phyloP scores from a whole-genome alignment of 2,329 filamentous ascomycete species.

The Colletotrichum chrysophilum region DNA sequence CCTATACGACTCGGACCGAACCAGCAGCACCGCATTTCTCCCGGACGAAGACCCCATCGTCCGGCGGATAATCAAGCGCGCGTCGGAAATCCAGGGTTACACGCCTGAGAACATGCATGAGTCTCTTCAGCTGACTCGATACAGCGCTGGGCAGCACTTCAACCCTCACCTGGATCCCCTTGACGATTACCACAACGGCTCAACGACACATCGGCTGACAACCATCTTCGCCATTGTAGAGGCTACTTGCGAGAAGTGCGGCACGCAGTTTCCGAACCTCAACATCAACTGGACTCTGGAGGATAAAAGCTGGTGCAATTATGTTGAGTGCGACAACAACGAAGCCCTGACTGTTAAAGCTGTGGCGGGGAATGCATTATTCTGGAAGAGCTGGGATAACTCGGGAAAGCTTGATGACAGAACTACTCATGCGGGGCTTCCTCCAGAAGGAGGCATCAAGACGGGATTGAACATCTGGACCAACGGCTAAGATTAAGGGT shows the following conservation, averaged over 20 bases:
- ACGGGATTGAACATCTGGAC: constrained; percentile 6
- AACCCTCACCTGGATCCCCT: neutral
- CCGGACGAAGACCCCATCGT: neutral
- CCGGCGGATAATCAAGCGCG: neutral
- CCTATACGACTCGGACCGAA: neutral
- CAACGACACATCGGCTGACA: neutral
- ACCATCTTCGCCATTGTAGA: neutral
- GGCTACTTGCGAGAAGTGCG: neutral
- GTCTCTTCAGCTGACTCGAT: neutral
- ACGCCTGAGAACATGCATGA: neutral
- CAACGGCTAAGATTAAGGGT: neutral
- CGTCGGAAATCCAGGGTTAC: neutral
- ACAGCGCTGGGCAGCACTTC: neutral
- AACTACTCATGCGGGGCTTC: neutral
- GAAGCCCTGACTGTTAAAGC: neutral
- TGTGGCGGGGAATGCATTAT: neutral
- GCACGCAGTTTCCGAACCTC: neutral
- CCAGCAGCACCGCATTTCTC: neutral
- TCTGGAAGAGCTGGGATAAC: constrained; percentile 6
- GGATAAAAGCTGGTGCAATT: neutral
- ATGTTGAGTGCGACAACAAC: neutral
- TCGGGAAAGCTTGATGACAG: neutral
- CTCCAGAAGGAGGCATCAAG: neutral
- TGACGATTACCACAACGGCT: neutral
- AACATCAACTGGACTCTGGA: neutral